Percentiles rank a stretch among this genome's conserved stretches.
These are phyloP conservation scores for Echria macrotheca DNA, from an alignment of 495 filamentous ascomycete genomes.

Conservation along the genomic window DNA sequence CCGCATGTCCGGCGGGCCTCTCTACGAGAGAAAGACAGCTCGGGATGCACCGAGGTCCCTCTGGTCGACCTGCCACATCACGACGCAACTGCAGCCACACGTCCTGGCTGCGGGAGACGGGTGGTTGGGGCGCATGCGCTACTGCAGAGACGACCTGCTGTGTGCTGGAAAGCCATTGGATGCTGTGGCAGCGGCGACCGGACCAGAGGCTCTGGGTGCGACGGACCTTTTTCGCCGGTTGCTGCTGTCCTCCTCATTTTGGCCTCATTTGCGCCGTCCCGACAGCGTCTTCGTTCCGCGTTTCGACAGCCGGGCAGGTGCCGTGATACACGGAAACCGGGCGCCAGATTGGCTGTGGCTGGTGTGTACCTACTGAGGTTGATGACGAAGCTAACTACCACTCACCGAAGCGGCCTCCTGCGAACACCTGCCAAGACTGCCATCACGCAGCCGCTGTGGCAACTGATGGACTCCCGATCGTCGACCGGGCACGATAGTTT, in stretches of 20 bases:
- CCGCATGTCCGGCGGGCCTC: too few relatives aligned
- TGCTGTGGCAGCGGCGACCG: neutral
- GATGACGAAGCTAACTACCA: neutral
- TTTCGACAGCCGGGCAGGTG: constrained; percentile 17
- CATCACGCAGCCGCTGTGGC: constrained; percentile 1
- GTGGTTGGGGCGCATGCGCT: constrained; percentile 4
- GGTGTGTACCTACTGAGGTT: too few relatives aligned
- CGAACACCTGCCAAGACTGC: constrained; percentile 2
- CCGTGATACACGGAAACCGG: constrained; percentile 11
- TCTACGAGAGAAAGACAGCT: neutral
- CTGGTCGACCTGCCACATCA: constrained; percentile 6
- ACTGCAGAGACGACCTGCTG: neutral
- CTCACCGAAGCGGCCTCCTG: too few relatives aligned
- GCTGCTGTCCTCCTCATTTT: neutral
- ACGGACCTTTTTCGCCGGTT: constrained; percentile 4
- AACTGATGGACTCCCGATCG: neutral
- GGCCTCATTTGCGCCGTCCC: constrained; percentile 5
- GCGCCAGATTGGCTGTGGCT: constrained; percentile 1
- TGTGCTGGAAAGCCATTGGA: constrained; percentile 6
- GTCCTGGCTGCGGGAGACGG: neutral
- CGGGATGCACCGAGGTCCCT: constrained; percentile 1
- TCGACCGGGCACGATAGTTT: neutral
- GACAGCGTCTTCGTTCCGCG: constrained; percentile 5
- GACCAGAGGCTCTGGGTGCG: neutral
- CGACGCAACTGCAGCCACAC: constrained; percentile 11